These are phyloP conservation scores for Begonia peltatifolia DNA, from an alignment of 306 rosid genomes.

Conservation along the genomic window DNA sequence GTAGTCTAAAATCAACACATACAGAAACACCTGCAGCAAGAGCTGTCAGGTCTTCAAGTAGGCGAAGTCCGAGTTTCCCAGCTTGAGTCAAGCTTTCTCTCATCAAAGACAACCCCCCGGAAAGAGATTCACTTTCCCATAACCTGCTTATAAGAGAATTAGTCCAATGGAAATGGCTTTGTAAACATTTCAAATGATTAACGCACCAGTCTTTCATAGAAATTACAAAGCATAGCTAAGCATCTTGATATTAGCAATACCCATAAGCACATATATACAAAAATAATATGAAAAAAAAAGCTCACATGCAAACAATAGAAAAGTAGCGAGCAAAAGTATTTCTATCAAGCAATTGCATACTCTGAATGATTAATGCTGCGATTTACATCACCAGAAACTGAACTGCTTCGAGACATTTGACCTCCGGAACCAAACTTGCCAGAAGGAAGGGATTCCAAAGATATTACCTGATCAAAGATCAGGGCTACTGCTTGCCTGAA, in stretches of 20 bases:
- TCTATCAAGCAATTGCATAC: conserved; percentile 28
- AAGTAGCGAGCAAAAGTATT: conserved; percentile 1
- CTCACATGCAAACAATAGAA: conserved; percentile 3
- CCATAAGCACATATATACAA: no score
- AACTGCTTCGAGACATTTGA: conserved; percentile 60
- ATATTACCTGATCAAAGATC: conserved; percentile 69
- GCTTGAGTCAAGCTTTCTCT: conserved; percentile 64
- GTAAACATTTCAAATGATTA: background rate
- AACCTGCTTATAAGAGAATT: conserved; percentile 34
- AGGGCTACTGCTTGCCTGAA: conserved; percentile 96
- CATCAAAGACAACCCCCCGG: conserved; percentile 40
- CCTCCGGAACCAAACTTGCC: conserved; percentile 67
- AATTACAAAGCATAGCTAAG: no score
- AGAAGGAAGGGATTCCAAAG: conserved; percentile 80
- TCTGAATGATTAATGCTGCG: conserved; percentile 59
- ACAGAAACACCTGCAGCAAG: conserved; percentile 99
- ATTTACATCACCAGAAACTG: conserved; percentile 69
- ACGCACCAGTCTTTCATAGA: background rate
- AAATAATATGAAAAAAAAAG: background rate
- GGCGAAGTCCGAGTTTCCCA: conserved; percentile 80
- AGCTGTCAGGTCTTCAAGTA: conserved; percentile 97
- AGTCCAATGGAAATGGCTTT: conserved; percentile 7
- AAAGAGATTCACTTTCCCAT: conserved; percentile 39
- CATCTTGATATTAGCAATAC: no score
- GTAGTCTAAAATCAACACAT: conserved; percentile 55